Conservation (phyloP, 331 rosid species). For the Malus hybrid region DNA sequence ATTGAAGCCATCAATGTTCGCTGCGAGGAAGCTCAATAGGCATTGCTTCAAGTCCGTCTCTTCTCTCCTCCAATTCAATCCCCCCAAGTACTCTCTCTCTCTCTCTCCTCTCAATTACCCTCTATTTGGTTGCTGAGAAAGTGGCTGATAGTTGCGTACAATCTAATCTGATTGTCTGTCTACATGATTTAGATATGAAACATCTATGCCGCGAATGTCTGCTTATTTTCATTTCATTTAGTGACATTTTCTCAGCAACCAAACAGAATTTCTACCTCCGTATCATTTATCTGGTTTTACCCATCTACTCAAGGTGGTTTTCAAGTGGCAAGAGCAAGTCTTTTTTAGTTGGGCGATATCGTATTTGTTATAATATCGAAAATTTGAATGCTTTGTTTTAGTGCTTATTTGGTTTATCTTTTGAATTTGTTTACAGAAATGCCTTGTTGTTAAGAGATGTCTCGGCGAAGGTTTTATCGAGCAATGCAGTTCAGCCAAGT, state of each 20-base stretch:
- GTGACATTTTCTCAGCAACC: constrained; percentile 1
- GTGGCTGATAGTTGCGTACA: neutral
- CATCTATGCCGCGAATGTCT: neutral
- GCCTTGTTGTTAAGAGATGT: constrained; percentile 27
- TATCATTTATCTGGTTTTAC: neutral
- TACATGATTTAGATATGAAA: no score
- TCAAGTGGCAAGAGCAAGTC: neutral
- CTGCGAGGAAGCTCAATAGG: constrained; percentile 47
- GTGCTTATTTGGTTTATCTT: constrained; percentile 1
- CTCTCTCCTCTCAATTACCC: neutral
- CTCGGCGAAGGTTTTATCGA: constrained; percentile 20
- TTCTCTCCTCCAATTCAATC: constrained; percentile 40
- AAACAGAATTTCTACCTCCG: neutral
- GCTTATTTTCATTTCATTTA: no score
- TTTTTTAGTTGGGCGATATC: neutral
- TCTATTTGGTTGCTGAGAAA: constrained; percentile 6
- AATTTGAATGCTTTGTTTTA: neutral
- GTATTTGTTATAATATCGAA: neutral
- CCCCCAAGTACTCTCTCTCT: constrained; percentile 34
- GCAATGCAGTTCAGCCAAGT: constrained; percentile 27
- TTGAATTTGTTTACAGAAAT: constrained; percentile 32
- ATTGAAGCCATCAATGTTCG: constrained; percentile 42
- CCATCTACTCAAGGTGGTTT: neutral
- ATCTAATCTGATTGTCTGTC: neutral
- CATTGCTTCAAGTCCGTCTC: constrained; percentile 54